Conservation (phyloP, 345 rosid species). For the Salix dunnii region DNA sequence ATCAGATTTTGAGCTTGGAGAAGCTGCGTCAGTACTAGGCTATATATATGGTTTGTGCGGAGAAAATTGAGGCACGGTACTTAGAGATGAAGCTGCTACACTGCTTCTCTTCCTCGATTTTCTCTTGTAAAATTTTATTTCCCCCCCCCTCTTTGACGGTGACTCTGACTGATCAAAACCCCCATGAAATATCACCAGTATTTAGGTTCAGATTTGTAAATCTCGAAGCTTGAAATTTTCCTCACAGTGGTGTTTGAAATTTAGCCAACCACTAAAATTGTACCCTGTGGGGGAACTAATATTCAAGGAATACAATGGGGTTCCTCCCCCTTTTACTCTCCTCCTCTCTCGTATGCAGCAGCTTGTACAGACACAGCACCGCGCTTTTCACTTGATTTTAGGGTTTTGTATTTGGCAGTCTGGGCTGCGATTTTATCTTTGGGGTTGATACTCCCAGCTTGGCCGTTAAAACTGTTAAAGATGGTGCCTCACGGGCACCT, state of each 20-base stretch:
- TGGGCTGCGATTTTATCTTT: not conserved
- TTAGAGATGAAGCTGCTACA: conserved; percentile 38
- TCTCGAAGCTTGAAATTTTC: not conserved
- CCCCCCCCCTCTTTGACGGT: not conserved
- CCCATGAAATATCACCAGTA: conserved; percentile 18
- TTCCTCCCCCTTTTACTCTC: not conserved
- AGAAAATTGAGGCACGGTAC: not conserved
- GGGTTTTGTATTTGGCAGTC: not conserved
- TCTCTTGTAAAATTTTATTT: conserved; percentile 14
- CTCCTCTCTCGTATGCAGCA: not conserved
- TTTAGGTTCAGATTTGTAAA: conserved; percentile 34
- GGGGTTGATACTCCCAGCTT: conserved; percentile 5
- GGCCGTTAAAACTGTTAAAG: conserved; percentile 27
- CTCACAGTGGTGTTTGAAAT: conserved; percentile 25
- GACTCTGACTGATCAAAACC: conserved; percentile 18
- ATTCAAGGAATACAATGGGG: not conserved
- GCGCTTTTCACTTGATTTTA: conserved; percentile 2
- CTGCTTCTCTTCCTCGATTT: conserved; percentile 30
- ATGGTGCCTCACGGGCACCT: not conserved
- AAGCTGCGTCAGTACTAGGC: not conserved
- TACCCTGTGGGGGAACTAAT: conserved; percentile 32
- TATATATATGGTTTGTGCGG: conserved; percentile 9
- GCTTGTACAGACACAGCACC: not conserved
- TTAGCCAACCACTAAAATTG: conserved; percentile 12
- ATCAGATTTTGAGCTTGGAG: not conserved